phyloP scores from a whole-genome alignment of 2,329 filamentous ascomycete genomes.

The Didymella glomerata region DNA sequence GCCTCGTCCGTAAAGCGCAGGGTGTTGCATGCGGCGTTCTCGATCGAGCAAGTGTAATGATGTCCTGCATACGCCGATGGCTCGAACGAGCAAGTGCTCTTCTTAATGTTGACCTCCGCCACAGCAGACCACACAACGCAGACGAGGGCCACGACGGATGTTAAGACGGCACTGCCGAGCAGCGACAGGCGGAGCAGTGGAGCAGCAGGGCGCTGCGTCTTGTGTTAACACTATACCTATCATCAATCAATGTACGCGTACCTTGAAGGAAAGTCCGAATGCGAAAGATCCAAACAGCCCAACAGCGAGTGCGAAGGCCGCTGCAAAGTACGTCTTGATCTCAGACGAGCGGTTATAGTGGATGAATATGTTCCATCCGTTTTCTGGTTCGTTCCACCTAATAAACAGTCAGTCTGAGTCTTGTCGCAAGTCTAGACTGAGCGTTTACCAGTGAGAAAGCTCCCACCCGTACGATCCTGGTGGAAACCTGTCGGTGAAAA shows the following conservation, averaged over 20 bases:
- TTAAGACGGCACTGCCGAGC: not conserved
- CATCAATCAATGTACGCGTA: not conserved
- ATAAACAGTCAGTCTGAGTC: not conserved
- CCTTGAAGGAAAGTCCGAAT: constrained; percentile 8
- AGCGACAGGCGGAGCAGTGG: not conserved
- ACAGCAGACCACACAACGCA: constrained; percentile 4
- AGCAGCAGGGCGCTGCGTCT: not conserved
- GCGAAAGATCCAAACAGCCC: not conserved
- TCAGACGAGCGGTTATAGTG: constrained; percentile 4
- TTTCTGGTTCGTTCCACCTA: not conserved
- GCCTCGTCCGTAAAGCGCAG: constrained; percentile 1
- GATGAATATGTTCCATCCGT: not conserved
- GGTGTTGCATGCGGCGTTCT: constrained; percentile 7
- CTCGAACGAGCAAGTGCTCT: constrained; percentile 1
- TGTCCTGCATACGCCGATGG: not conserved
- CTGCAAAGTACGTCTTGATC: constrained; percentile 12
- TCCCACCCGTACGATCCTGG: not conserved
- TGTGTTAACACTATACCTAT: not conserved
- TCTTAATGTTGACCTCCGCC: not conserved
- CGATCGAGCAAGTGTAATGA: constrained; percentile 9
- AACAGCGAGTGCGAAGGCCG: not conserved
- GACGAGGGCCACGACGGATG: not conserved
- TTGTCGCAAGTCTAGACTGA: not conserved
- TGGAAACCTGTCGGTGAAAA: not conserved
- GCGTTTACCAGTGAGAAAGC: not conserved